Evolutionary conservation across 139 green algal species (phyloP), one percentile per base, ranked within the genome.

Genomic region (Pleodorina starrii): DNA sequence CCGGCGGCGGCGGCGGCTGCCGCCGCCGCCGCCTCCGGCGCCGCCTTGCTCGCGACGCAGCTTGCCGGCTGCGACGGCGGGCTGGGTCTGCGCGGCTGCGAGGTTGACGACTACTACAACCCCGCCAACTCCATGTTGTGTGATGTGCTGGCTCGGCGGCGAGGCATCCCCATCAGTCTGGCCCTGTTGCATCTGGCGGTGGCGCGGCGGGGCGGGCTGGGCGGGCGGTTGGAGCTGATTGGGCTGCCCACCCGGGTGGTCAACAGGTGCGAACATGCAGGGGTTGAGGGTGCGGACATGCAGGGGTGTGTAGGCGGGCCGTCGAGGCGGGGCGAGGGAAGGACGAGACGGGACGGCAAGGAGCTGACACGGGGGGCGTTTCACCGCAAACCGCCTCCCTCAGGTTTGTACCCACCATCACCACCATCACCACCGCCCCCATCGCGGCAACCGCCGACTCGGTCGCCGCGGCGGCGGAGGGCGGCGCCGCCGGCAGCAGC

Each of bases 161-260:
- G 86, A 35, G 95, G 95, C 83, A 96, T 96, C 90, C 95, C 74
- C 27, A 63, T 66, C 43, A 44, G 51, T 44, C 86, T 97, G n/a
- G 93, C 90, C 0, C 54, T 95, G 19, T 43, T 96, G 17, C 90
- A 96, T n/a, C 88, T 91, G 21, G 90, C 93, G 77, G 92, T 97
- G 44, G 95, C 85, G 23, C 44, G 60, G 27, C 44, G 86, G 0
- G 93, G 87, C 12, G 94, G 94, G 19, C n/a, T 69, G 44, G 81
- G 81, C 17, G 46, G 66, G 6, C 43, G 82, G 32, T 32, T 88
- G 43, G 44, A 88, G 44, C 17, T 88, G 66, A 79, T 88, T 19
- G 66, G 82, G 38, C 90, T 96, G 74, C 83, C 75, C 21, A 42
- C 95, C 19, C 10, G 66, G 23, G 76, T 93, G 48, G 79, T 96